phyloP scores from a whole-genome alignment of 2,329 filamentous ascomycete species.

The Podosphaera fusca region DNA sequence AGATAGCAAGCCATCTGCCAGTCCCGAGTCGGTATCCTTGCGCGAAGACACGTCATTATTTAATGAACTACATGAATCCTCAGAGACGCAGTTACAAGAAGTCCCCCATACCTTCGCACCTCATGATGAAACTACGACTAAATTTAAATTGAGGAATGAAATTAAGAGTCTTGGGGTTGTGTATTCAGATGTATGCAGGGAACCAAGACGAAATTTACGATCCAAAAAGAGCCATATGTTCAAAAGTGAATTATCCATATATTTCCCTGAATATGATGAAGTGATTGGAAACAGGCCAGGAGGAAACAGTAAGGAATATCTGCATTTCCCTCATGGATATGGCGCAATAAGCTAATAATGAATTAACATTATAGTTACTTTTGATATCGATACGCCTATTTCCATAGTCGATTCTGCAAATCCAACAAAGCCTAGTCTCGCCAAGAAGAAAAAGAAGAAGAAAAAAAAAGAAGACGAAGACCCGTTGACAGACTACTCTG shows the following conservation, averaged over 20 bases:
- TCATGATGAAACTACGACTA: not conserved
- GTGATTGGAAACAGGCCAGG: slow-evolving; percentile 69
- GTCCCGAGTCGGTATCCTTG: not conserved
- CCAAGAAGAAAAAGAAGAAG: not conserved
- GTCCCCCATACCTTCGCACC: not conserved
- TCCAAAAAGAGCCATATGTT: slow-evolving; percentile 68
- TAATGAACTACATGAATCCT: not conserved
- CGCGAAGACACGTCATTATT: not conserved
- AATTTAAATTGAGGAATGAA: not conserved
- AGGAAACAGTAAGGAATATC: slow-evolving; percentile 40
- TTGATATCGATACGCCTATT: slow-evolving; percentile 52
- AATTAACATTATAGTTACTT: slow-evolving; percentile 30
- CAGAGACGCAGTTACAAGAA: not conserved
- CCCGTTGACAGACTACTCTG: slow-evolving; percentile 26
- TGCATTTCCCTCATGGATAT: not conserved
- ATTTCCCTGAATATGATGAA: slow-evolving; percentile 88
- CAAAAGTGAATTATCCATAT: slow-evolving; percentile 76
- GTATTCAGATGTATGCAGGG: slow-evolving; percentile 12
- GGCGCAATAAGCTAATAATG: slow-evolving; percentile 6
- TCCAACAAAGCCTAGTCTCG: not conserved
- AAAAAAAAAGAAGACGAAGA: slow-evolving; percentile 10
- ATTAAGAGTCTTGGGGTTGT: not conserved
- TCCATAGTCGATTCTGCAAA: slow-evolving; percentile 36
- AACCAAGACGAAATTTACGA: slow-evolving; percentile 55
- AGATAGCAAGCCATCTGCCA: not conserved